Conservation (phyloP, 352 stramenopile genomes). For the Phytopythium delawarense region DNA sequence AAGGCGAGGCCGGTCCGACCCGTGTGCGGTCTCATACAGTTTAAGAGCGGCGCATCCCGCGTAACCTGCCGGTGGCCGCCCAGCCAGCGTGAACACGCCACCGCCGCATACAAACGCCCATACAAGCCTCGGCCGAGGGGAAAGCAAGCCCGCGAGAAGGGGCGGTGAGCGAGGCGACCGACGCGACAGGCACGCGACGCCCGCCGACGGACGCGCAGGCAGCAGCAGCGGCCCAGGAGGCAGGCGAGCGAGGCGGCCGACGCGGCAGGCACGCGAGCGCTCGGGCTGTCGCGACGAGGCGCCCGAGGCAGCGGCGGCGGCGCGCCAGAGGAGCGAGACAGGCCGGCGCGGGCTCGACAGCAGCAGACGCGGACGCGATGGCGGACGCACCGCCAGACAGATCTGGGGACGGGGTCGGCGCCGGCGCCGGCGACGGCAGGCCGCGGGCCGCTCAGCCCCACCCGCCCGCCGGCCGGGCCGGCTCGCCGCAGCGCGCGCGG, state of each 20-base stretch:
- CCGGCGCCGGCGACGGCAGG: background rate
- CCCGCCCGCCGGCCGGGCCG: conserved; percentile 17
- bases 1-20: background rate
- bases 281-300: background rate
- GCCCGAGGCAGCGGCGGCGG: background rate
- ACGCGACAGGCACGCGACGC: background rate
- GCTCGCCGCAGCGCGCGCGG: conserved; percentile 9
- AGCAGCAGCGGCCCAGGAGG: background rate
- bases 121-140: background rate
- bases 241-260: background rate
- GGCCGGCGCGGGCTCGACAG: background rate
- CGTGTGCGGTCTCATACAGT: background rate
- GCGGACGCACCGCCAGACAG: conserved; percentile 2
- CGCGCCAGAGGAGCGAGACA: too few relatives aligned
- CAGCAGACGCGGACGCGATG: background rate
- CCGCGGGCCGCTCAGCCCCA: conserved; percentile 42
- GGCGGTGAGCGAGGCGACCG: background rate
- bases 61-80: background rate
- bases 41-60: background rate
- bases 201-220: background rate
- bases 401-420: too few relatives aligned
- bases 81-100: background rate
- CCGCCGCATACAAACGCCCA: background rate
- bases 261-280: background rate
- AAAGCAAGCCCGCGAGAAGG: background rate